A percentile compares a stretch with the other conserved stretches of the same genome.
Conservation (phyloP, 306 rosid genomes). For the Cucurbita maxima region DNA sequence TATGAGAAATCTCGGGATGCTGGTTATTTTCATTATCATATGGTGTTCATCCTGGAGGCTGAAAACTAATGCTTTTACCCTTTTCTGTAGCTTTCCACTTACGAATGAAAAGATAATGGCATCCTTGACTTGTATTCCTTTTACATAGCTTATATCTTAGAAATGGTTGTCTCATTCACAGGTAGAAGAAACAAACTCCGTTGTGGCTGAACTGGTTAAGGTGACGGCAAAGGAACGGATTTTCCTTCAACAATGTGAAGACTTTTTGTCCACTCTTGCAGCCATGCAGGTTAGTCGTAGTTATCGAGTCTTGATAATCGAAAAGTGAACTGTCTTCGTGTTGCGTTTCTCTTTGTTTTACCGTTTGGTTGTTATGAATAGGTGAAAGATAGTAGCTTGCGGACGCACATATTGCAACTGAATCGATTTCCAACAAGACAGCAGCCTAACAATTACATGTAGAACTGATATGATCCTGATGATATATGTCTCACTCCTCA, state of each 20-base stretch:
- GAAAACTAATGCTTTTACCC: background rate
- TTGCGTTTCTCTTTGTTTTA: background rate
- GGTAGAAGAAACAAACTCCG: constrained; percentile 16
- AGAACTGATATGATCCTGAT: constrained; percentile 12
- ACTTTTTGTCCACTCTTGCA: constrained; percentile 11
- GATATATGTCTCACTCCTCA: constrained; percentile 9
- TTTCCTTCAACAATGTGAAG: constrained; percentile 12
- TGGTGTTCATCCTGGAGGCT: background rate
- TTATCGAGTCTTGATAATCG: background rate
- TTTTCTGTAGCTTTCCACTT: background rate
- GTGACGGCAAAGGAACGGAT: constrained; percentile 13
- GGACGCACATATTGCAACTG: constrained; percentile 15
- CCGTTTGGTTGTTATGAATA: constrained; percentile 10
- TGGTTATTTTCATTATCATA: background rate
- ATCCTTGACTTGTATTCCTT: background rate
- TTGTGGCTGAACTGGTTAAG: constrained; percentile 14
- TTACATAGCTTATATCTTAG: background rate
- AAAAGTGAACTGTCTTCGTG: background rate
- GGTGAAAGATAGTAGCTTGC: constrained; percentile 16
- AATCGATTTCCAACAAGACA: constrained; percentile 50
- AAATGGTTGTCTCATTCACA: background rate
- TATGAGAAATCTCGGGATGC: background rate
- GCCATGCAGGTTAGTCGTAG: constrained; percentile 8
- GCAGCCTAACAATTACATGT: constrained; percentile 14
- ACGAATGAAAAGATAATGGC: background rate